Conservation (phyloP, 352 stramenopile genomes). For the Peronospora belbahrii region DNA sequence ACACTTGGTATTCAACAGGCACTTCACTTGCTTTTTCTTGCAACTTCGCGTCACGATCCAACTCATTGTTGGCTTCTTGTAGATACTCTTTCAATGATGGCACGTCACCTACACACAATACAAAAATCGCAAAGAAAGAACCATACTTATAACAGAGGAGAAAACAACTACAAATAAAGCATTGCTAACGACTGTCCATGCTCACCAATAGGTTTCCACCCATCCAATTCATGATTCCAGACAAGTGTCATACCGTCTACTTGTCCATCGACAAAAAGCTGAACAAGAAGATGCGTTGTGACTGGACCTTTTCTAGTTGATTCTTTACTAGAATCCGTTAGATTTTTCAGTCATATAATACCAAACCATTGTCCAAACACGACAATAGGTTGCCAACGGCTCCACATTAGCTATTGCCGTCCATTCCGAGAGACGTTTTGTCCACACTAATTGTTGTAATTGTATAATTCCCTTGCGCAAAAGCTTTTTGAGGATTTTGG, state of each 20-base stretch:
- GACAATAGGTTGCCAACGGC: slow-evolving; percentile 45
- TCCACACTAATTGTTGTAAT: slow-evolving; percentile 66
- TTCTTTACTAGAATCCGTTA: background rate
- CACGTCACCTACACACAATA: slow-evolving; percentile 41
- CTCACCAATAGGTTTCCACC: slow-evolving; percentile 54
- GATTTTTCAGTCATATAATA: slow-evolving; percentile 45
- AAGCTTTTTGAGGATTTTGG: slow-evolving; percentile 55
- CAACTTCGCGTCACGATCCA: slow-evolving; percentile 46
- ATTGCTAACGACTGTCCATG: slow-evolving; percentile 1
- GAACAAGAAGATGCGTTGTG: slow-evolving; percentile 45
- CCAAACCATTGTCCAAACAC: slow-evolving; percentile 49
- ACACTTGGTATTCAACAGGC: slow-evolving; percentile 43
- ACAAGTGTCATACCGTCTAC: slow-evolving; percentile 70
- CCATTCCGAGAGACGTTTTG: slow-evolving; percentile 53
- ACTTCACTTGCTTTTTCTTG: slow-evolving; percentile 34
- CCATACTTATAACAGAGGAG: no score
- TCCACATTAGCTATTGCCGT: slow-evolving; percentile 32
- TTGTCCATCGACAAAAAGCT: slow-evolving; percentile 54
- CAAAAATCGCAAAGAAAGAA: no score
- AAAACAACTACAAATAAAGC: background rate
- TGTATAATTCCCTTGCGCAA: slow-evolving; percentile 54
- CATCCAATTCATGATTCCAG: slow-evolving; percentile 41
- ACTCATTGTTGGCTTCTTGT: slow-evolving; percentile 57
- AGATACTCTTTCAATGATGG: slow-evolving; percentile 57
- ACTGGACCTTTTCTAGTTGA: slow-evolving; percentile 30